Conservation (phyloP, 2,329 filamentous ascomycete genomes). For the Ceratocystis ficicola region DNA sequence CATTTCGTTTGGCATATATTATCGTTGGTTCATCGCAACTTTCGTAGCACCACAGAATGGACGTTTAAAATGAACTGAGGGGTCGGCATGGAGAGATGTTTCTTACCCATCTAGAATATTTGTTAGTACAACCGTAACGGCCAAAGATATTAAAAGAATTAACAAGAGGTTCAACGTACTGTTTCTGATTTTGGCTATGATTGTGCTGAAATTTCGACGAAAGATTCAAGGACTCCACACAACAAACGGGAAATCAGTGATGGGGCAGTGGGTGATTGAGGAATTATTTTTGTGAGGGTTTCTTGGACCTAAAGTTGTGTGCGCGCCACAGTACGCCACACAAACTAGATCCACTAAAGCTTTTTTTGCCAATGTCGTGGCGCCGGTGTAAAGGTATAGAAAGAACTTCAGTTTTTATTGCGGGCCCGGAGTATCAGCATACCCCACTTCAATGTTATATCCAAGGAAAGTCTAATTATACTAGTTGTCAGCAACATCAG, state of each 20-base stretch:
- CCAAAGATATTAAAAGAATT: conserved; percentile 18
- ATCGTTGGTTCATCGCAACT: conserved; percentile 8
- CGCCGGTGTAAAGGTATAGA: background rate
- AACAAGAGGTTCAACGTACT: conserved; percentile 20
- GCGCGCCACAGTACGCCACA: conserved; percentile 21
- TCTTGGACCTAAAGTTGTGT: conserved; percentile 21
- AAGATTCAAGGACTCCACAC: conserved; percentile 21
- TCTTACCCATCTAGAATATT: conserved; percentile 49
- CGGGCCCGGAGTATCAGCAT: too few species aligned
- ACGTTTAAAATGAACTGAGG: conserved; percentile 7
- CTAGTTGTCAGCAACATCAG: background rate
- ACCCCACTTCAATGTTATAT: too few species aligned
- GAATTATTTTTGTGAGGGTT: conserved; percentile 22
- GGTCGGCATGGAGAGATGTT: conserved; percentile 17
- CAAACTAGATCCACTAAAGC: background rate
- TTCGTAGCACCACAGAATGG: conserved; percentile 14
- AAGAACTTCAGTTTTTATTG: too few species aligned
- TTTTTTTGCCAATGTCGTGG: conserved; percentile 13
- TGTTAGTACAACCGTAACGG: conserved; percentile 30
- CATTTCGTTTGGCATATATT: conserved; percentile 1
- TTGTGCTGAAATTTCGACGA: conserved; percentile 22
- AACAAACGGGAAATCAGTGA: conserved; percentile 21
- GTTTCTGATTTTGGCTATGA: conserved; percentile 22
- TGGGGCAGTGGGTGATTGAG: conserved; percentile 11
- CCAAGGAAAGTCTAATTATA: too few species aligned